A percentile compares a stretch with the other conserved stretches of the same genome.
Conservation (phyloP, 345 rosid species). For the Streptanthus diversifolius region DNA sequence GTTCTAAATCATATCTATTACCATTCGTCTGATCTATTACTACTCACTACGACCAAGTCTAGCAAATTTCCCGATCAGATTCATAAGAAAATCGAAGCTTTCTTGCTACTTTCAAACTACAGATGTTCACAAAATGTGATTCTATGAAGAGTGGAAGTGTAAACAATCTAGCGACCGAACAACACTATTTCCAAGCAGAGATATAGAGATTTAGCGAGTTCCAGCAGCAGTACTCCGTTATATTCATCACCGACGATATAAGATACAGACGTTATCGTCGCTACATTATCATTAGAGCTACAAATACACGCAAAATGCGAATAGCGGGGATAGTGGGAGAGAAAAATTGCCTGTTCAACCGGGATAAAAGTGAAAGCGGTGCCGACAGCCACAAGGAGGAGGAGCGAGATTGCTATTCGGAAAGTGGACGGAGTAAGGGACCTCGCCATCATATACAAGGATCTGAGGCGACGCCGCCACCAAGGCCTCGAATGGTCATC, state of each 20-base stretch:
- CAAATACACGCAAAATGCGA: neutral
- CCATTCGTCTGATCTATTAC: neutral
- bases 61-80: conserved; percentile 5
- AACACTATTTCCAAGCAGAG: neutral
- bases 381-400: conserved; percentile 35
- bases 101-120: neutral
- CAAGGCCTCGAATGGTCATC: conserved; percentile 34
- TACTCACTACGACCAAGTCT: neutral
- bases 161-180: neutral
- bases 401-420: conserved; percentile 37
- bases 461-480: conserved; percentile 38
- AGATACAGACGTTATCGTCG: neutral
- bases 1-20: neutral
- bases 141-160: neutral
- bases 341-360: conserved; percentile 36
- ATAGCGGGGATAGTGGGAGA: neutral
- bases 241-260: neutral
- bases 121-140: neutral
- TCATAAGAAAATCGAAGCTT: neutral
- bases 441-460: conserved; percentile 31
- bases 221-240: neutral
- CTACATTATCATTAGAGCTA: conserved; percentile 6
- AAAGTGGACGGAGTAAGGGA: conserved; percentile 33
- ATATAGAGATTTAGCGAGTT: neutral
- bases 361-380: conserved; percentile 43